These are phyloP conservation scores for Diversispora epigaea DNA, from an alignment of 192 early-diverging fungal genomes.

Conservation along the genomic window DNA sequence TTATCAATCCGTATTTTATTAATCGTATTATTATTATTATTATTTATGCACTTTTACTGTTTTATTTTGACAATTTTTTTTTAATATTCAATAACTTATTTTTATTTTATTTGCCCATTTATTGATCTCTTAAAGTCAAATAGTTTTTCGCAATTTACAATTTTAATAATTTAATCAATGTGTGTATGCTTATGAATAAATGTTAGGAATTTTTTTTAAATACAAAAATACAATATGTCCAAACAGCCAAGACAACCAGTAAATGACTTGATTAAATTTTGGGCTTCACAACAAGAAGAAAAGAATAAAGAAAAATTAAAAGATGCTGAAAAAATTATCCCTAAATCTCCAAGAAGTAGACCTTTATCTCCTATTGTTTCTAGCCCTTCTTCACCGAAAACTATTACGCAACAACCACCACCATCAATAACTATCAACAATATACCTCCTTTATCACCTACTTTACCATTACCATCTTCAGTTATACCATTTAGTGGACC, in stretches of 20 bases:
- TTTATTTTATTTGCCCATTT: too few relatives aligned
- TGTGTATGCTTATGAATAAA: neutral
- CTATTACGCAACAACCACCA: too few relatives aligned
- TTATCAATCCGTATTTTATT: too few relatives aligned
- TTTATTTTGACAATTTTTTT: too few relatives aligned
- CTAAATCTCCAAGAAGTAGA: neutral
- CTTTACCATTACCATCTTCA: neutral
- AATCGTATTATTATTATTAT: too few relatives aligned
- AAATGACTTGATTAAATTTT: slow-evolving; percentile 29
- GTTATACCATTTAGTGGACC: too few relatives aligned
- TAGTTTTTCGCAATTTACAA: too few relatives aligned
- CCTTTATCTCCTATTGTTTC: slow-evolving; percentile 15
- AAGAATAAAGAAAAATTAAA: neutral
- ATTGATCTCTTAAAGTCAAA: too few relatives aligned
- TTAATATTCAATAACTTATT: too few relatives aligned
- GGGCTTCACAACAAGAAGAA: slow-evolving; percentile 17
- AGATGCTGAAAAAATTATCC: neutral
- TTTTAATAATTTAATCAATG: neutral
- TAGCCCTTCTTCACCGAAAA: neutral
- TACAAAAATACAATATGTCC: neutral
- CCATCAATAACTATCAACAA: neutral
- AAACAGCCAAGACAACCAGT: slow-evolving; percentile 15
- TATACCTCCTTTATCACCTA: slow-evolving; percentile 5
- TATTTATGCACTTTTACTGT: too few relatives aligned
- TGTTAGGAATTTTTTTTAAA: neutral